These are phyloP conservation scores for Colletotrichum tanaceti DNA, from an alignment of 2,329 filamentous ascomycete genomes.

Conservation along the genomic window DNA sequence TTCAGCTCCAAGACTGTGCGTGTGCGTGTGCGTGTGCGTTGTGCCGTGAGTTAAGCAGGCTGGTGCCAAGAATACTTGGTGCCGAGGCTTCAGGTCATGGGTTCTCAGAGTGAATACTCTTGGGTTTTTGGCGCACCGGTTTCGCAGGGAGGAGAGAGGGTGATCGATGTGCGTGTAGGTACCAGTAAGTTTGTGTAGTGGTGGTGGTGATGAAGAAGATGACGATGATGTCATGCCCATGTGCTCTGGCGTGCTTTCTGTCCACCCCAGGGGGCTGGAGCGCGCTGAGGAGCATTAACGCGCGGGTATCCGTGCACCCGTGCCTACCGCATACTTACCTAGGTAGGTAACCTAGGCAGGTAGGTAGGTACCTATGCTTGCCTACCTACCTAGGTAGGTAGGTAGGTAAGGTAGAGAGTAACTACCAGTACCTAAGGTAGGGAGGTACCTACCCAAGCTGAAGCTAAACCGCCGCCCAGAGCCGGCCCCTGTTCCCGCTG, in stretches of 20 bases:
- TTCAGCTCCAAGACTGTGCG: background rate
- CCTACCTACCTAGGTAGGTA: too few species aligned
- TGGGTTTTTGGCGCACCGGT: background rate
- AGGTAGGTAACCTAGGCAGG: too few species aligned
- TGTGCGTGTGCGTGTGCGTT: too few species aligned
- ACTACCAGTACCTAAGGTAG: too few species aligned
- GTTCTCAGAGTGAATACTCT: background rate
- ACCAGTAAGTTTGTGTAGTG: too few species aligned
- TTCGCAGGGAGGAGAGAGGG: conserved; percentile 11
- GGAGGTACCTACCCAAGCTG: too few species aligned
- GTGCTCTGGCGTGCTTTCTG: conserved; percentile 34
- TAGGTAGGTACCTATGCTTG: too few species aligned
- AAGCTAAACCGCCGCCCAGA: conserved; percentile 27
- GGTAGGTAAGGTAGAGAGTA: too few species aligned
- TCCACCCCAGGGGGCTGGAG: background rate
- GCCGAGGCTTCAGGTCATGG: background rate
- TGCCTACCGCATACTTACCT: too few species aligned
- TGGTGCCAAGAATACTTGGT: background rate
- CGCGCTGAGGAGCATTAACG: too few species aligned
- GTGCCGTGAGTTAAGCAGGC: background rate
- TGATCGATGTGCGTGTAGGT: background rate
- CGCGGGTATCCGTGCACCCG: too few species aligned
- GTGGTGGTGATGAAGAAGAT: background rate
- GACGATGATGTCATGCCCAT: conserved; percentile 39
- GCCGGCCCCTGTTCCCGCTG: conserved; percentile 12